phyloP scores from a whole-genome alignment of 2,329 filamentous ascomycete species.

The Aureobasidium pullulans region DNA sequence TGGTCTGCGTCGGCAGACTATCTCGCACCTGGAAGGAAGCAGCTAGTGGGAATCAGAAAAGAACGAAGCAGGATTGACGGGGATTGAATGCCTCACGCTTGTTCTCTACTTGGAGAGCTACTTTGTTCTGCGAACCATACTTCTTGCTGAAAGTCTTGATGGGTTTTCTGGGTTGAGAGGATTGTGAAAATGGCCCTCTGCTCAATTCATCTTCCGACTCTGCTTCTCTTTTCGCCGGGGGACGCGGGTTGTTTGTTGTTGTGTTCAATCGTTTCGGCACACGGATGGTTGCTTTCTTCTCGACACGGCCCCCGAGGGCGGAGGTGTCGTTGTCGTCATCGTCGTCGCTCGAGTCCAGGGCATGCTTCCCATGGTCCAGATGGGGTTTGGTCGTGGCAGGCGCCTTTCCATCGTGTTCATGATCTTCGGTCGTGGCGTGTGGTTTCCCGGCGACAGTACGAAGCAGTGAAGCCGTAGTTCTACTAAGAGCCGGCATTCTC shows the following conservation, averaged over 20 bases:
- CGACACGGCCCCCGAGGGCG: not conserved
- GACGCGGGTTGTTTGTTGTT: not conserved
- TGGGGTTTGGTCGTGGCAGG: not conserved
- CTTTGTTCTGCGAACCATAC: not conserved
- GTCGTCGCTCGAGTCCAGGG: not conserved
- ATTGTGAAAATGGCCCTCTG: not conserved
- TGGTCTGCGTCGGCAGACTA: not conserved
- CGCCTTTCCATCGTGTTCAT: not conserved
- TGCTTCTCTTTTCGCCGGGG: not conserved
- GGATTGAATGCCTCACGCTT: not conserved
- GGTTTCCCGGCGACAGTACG: not conserved
- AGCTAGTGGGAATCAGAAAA: not conserved
- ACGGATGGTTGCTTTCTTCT: not conserved
- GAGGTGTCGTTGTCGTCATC: slow-evolving; percentile 1
- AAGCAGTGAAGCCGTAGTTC: not conserved
- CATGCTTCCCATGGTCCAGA: not conserved
- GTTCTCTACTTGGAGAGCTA: not conserved
- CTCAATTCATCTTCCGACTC: not conserved
- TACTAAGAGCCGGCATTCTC: not conserved
- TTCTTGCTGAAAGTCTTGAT: not conserved
- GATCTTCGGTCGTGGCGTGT: not conserved
- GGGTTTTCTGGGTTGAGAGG: not conserved
- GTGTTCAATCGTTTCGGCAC: not conserved
- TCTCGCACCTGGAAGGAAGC: not conserved
- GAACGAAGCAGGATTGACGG: not conserved